Evolutionary conservation across 2,329 filamentous ascomycete species (phyloP).

Genomic region (Paradendryphiella salina): DNA sequence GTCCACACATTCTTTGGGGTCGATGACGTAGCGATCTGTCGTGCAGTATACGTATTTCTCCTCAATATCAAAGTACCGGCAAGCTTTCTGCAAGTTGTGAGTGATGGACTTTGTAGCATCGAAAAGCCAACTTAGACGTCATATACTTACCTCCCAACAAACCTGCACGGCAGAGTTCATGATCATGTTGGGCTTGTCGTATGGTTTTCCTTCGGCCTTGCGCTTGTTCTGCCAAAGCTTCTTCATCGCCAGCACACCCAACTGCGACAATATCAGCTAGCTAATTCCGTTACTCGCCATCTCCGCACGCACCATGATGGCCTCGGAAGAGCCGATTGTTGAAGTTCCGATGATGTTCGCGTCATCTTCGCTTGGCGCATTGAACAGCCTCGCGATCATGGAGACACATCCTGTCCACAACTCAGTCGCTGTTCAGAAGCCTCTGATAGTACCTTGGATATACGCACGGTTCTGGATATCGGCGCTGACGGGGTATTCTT

Average conservation of each 20-base stretch:
- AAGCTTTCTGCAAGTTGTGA: conserved; percentile 57
- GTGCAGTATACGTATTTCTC: conserved; percentile 76
- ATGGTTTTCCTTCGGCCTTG: conserved; percentile 78
- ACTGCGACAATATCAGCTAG: conserved; percentile 42
- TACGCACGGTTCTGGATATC: conserved; percentile 71
- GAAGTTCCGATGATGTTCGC: conserved; percentile 79
- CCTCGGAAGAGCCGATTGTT: conserved; percentile 86
- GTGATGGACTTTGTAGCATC: not conserved
- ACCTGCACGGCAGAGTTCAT: conserved; percentile 97
- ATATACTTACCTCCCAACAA: conserved; percentile 71
- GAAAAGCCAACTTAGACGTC: too few species aligned
- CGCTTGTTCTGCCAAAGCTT: conserved; percentile 88
- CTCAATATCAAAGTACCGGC: conserved; percentile 87
- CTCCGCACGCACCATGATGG: conserved; percentile 55
- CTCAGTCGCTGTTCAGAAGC: conserved; percentile 56
- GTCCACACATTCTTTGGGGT: conserved; percentile 64
- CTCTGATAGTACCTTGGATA: conserved; percentile 74
- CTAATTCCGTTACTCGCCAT: not conserved
- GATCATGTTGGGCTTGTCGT: conserved; percentile 82
- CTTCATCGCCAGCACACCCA: conserved; percentile 88
- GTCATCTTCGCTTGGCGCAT: conserved; percentile 66
- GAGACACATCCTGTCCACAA: conserved; percentile 42
- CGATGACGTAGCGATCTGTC: conserved; percentile 64
- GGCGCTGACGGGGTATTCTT: conserved; percentile 56
- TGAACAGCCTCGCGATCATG: conserved; percentile 76